Evolutionary conservation across 148 eudicot genomes (phyloP).

Genomic region (Rhododendron mucronatum): DNA sequence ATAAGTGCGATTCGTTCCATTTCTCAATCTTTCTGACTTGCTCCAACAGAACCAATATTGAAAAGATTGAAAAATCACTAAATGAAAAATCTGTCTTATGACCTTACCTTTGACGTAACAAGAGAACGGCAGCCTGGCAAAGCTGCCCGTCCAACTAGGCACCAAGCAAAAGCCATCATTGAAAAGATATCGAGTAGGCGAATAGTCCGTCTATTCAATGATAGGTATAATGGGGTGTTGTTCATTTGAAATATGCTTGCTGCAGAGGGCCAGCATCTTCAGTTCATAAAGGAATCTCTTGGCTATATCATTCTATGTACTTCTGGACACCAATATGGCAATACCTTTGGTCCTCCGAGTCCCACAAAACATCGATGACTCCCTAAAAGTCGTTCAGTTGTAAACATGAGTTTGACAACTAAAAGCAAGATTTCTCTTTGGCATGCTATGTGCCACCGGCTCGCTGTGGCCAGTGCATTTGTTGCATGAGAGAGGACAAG

Average conservation of each 20-base stretch:
- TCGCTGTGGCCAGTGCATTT: background rate
- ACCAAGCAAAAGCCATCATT: background rate
- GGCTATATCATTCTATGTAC: background rate
- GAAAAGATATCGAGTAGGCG: background rate
- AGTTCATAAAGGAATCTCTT: background rate
- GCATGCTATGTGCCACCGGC: background rate
- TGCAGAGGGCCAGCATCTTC: background rate
- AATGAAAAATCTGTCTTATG: background rate
- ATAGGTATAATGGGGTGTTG: background rate
- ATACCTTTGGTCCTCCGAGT: background rate
- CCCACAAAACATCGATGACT: background rate
- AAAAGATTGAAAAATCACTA: background rate
- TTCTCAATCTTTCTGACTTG: background rate
- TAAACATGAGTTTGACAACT: background rate
- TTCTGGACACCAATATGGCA: background rate
- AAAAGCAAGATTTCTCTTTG: background rate
- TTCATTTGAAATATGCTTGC: background rate
- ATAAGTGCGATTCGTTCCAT: background rate
- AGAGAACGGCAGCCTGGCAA: background rate
- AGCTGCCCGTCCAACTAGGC: background rate
- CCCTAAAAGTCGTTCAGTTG: background rate
- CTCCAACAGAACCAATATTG: background rate
- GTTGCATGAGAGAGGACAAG: background rate
- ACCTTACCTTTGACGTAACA: background rate
- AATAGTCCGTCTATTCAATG: background rate